Base-by-base conservation (phyloP, 768 basidiomycete genomes). In the Auriscalpium microsporum region DNA sequence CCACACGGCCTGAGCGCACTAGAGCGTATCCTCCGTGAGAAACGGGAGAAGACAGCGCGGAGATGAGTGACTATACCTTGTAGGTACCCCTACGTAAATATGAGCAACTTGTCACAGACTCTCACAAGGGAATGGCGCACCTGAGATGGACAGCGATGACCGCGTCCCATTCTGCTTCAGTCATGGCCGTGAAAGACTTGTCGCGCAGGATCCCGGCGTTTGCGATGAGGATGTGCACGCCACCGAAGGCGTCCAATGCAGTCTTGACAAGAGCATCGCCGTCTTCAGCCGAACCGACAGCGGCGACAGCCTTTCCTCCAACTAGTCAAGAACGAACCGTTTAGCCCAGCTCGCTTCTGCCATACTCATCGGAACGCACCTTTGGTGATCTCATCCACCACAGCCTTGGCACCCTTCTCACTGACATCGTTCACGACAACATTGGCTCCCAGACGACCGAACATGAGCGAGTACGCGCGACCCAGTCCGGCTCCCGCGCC, bases 1-100 rank as follows among this genome's bases (percentile, higher is more conserved):
- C 96, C 96, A 99, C 23, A 90, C 87, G 6, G 95, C 96, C 66
- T 95, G 90, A 33, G 83, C 86, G 60, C 92, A 94, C 88, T 93
- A 57, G 8, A 48, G 16, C 9, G 42, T 4, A 6, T 48, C 9
- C 16, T 19, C 19, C 16, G 45, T 52, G 48, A 56, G 45, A 34
- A 23, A 8, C 8, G 34, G 36, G 2, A 37, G n/a, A 28, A 36
- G 45, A 58, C 40, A 47, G 42, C 37, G 4, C 5, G 19, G 28
- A 28, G 14, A 38, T 13, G 1, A 14, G 10, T 50, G 10, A 37
- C 51, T 65, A 53, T 59, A 87, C 88, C 77, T 92, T 93, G 75
- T 83, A 98, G 11, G 95, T 96, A 9, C 89, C 90, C 50, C 84
- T 83, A 23, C 17, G 11, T 23, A 16, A 33, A 7, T 48, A 10